Conservation (phyloP, 2,329 filamentous ascomycete species). For the Rhynchosporium agropyri region DNA sequence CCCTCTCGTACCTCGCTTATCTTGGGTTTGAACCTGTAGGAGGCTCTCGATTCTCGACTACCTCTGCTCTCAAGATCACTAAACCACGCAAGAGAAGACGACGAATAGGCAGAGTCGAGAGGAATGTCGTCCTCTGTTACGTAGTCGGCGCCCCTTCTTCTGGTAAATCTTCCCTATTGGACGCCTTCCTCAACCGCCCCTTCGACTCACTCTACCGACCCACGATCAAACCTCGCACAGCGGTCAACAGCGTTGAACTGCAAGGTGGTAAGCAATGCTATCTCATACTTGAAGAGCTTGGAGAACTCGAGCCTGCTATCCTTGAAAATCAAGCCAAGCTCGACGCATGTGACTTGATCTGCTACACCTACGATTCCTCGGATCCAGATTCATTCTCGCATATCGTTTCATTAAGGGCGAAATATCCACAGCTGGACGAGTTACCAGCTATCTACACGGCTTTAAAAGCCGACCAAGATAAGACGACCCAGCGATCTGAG, state of each 20-base stretch:
- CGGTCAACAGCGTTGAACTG: constrained; percentile 94
- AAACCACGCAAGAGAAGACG: constrained; percentile 85
- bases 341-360: constrained; percentile 89
- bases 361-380: constrained; percentile 95
- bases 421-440: constrained; percentile 82
- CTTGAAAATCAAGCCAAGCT: constrained; percentile 89
- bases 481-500: constrained; percentile 92
- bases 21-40: constrained; percentile 87
- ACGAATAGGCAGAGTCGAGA: constrained; percentile 81
- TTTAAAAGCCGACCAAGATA: constrained; percentile 92
- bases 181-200: constrained; percentile 86
- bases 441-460: constrained; percentile 90
- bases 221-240: constrained; percentile 90
- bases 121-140: constrained; percentile 94
- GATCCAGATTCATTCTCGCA: constrained; percentile 96
- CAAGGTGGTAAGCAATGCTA: constrained; percentile 97
- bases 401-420: constrained; percentile 77
- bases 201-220: constrained; percentile 85
- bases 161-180: constrained; percentile 88
- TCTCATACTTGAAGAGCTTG: constrained; percentile 91
- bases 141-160: constrained; percentile 82
- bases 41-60: constrained; percentile 75
- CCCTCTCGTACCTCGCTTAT: constrained; percentile 92
- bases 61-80: constrained; percentile 86
- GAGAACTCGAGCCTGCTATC: constrained; percentile 92